Percentiles rank a stretch among this genome's conserved stretches.
Conservation (phyloP, 31 red algal species). For the Endocladia muricata region DNA sequence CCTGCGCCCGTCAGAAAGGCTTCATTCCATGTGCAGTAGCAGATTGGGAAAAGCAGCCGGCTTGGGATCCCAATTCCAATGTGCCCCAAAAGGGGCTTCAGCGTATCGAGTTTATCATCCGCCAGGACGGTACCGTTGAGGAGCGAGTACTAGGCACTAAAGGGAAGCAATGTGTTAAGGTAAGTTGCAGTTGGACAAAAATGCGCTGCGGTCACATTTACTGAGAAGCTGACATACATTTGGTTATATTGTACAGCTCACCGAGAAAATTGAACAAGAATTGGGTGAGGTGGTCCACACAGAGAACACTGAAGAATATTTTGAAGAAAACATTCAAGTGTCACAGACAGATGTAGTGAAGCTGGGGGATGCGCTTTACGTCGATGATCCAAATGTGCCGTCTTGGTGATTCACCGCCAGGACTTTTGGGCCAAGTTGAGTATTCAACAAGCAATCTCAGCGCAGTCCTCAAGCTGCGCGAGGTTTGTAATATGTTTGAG, state of each 20-base stretch:
- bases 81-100: slow-evolving; percentile 33
- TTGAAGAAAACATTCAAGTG: background rate
- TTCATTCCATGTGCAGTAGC: too few relatives aligned
- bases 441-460: too few relatives aligned
- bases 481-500: too few relatives aligned
- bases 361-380: background rate
- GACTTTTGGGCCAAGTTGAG: too few relatives aligned
- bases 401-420: background rate
- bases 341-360: background rate
- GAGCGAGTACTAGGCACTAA: slow-evolving; percentile 36
- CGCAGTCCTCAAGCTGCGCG: too few relatives aligned
- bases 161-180: slow-evolving; percentile 40
- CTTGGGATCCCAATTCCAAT: background rate
- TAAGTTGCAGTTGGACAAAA: too few relatives aligned
- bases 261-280: slow-evolving; percentile 51
- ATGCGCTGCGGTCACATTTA: background rate
- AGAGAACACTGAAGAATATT: slow-evolving; percentile 46
- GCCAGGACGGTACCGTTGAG: slow-evolving; percentile 33
- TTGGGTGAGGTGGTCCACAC: slow-evolving; percentile 25
- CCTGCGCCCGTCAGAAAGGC: too few relatives aligned
- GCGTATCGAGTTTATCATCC: slow-evolving; percentile 38
- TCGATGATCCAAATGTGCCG: background rate
- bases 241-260: slow-evolving; percentile 27
- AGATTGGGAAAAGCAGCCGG: slow-evolving; percentile 1
- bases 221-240: too few relatives aligned